These are phyloP conservation scores for Hypocreales sp. DNA, from an alignment of 2,329 filamentous ascomycete species.

Conservation along the genomic window DNA sequence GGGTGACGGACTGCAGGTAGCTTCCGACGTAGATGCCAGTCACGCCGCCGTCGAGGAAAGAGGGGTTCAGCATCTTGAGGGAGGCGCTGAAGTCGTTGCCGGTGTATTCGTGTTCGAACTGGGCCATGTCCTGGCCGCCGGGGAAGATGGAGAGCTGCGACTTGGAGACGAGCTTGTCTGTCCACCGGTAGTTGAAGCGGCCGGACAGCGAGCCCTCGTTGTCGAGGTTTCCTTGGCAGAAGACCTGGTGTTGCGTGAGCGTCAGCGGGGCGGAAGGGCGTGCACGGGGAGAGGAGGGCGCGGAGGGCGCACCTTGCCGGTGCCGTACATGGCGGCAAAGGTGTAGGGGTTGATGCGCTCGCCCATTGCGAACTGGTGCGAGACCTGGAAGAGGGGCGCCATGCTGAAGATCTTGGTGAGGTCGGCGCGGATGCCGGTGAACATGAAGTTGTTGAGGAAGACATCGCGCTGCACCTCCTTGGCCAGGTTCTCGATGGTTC, in stretches of 20 bases:
- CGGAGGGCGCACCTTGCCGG: constrained; percentile 53
- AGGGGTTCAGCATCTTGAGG: constrained; percentile 92
- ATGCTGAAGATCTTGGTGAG: constrained; percentile 94
- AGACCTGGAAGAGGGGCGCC: constrained; percentile 88
- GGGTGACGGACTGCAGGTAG: constrained; percentile 88
- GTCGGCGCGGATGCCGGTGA: constrained; percentile 89
- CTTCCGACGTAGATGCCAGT: constrained; percentile 93
- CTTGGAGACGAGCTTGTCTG: constrained; percentile 66
- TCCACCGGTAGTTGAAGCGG: constrained; percentile 89
- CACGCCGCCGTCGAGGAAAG: constrained; percentile 73
- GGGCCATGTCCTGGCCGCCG: constrained; percentile 71
- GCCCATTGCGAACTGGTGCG: constrained; percentile 91
- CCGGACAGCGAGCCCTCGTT: constrained; percentile 79
- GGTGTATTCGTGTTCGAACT: constrained; percentile 90
- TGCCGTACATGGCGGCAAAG: constrained; percentile 88
- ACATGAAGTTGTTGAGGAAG: constrained; percentile 91
- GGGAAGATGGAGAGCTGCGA: constrained; percentile 73
- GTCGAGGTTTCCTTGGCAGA: constrained; percentile 90
- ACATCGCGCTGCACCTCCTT: constrained; percentile 94
- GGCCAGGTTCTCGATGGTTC: constrained; percentile 76
- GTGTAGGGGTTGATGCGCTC: constrained; percentile 88
- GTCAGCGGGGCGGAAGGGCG: too few species aligned
- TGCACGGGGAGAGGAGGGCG: too few species aligned
- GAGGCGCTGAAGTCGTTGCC: constrained; percentile 88
- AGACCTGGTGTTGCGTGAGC: constrained; percentile 45